Evolutionary conservation across 139 green algal genomes (phyloP).

Genomic region (Trebouxia sp.): DNA sequence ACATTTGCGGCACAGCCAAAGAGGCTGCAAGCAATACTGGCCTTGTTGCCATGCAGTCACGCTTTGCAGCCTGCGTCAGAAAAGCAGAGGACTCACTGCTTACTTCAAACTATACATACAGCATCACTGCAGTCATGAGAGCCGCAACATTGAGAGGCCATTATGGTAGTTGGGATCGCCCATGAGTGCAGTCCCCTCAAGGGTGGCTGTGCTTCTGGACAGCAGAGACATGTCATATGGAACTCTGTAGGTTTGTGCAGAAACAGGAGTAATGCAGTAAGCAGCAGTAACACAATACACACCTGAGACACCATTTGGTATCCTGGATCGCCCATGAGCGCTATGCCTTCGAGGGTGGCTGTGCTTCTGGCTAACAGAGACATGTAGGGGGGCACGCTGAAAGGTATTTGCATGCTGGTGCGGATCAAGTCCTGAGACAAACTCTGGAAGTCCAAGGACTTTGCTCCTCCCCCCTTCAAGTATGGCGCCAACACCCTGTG

Average conservation of each 20-base stretch:
- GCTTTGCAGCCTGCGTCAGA: too few relatives aligned
- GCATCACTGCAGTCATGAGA: too few relatives aligned
- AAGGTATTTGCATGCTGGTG: constrained; percentile 83
- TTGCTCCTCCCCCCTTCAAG: constrained; percentile 78
- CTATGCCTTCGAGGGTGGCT: constrained; percentile 81
- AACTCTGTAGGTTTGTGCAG: constrained; percentile 66
- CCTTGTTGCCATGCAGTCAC: too few relatives aligned
- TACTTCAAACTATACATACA: too few relatives aligned
- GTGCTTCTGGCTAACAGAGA: constrained; percentile 74
- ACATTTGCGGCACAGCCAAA: too few relatives aligned
- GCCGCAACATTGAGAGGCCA: constrained; percentile 58
- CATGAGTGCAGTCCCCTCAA: constrained; percentile 80
- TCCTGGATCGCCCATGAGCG: constrained; percentile 71
- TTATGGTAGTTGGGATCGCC: constrained; percentile 79
- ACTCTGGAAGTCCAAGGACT: constrained; percentile 71
- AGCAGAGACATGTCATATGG: constrained; percentile 89
- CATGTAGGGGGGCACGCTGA: constrained; percentile 90
- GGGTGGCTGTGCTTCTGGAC: constrained; percentile 68
- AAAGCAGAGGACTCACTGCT: too few relatives aligned
- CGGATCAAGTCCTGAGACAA: constrained; percentile 66
- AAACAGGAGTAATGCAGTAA: background rate
- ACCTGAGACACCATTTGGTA: constrained; percentile 72
- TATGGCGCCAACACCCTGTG: constrained; percentile 76
- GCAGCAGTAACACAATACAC: too few relatives aligned
- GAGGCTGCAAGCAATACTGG: too few relatives aligned